Evolutionary conservation across 257 asterid genomes (phyloP).

Genomic region (Ocimum tenuiflorum): DNA sequence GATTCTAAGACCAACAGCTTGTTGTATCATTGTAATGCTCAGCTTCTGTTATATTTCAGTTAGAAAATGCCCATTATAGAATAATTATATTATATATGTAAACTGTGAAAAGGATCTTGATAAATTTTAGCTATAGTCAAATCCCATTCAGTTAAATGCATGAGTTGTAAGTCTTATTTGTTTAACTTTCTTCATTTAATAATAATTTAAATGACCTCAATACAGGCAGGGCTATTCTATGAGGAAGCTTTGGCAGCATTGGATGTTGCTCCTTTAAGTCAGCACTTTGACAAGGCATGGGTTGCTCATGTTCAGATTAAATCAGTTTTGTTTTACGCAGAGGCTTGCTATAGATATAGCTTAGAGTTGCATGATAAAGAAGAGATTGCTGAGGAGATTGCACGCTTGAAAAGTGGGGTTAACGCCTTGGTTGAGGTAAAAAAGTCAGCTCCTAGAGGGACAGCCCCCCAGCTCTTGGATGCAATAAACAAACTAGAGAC

Average conservation of each 20-base stretch:
- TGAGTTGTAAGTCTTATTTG: neutral
- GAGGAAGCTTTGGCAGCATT: slow-evolving; percentile 90
- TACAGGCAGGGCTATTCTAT: slow-evolving; percentile 77
- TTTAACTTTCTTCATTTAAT: slow-evolving; percentile 7
- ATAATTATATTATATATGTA: neutral
- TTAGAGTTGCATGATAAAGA: slow-evolving; percentile 91
- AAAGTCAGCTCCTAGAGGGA: slow-evolving; percentile 74
- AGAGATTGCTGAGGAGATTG: slow-evolving; percentile 96
- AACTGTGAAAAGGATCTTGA: slow-evolving; percentile 13
- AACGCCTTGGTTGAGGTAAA: slow-evolving; percentile 63
- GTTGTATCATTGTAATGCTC: too few relatives aligned
- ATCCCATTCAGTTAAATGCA: neutral
- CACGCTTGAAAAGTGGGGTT: slow-evolving; percentile 82
- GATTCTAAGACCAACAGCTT: too few relatives aligned
- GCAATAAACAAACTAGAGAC: slow-evolving; percentile 68
- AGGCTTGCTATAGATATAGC: slow-evolving; percentile 85
- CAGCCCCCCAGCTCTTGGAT: slow-evolving; percentile 80
- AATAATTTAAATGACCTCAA: slow-evolving; percentile 17
- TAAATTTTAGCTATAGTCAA: slow-evolving; percentile 1
- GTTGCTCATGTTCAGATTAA: slow-evolving; percentile 83
- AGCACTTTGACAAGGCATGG: slow-evolving; percentile 92
- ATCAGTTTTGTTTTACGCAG: slow-evolving; percentile 89
- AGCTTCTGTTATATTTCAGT: too few relatives aligned
- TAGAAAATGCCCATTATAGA: too few relatives aligned
- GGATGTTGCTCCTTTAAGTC: slow-evolving; percentile 64